phyloP scores from a whole-genome alignment of 768 basidiomycete species.

The Lentinula aciculospora region DNA sequence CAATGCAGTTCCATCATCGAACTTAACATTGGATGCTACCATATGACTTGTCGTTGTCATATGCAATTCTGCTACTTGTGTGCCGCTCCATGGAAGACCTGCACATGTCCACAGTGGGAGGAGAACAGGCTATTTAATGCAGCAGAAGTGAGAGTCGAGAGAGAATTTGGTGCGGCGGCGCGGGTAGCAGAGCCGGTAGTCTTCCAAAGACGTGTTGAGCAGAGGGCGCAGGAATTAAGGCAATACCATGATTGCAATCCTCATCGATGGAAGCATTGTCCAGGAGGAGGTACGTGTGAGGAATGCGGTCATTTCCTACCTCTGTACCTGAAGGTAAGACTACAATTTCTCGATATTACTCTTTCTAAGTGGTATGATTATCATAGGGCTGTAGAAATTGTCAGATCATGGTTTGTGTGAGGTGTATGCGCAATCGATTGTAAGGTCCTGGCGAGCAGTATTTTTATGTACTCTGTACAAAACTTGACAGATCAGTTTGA shows the following conservation, averaged over 20 bases:
- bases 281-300: slow-evolving; percentile 41
- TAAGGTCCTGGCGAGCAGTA: neutral
- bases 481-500: too few relatives aligned
- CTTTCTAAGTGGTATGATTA: neutral
- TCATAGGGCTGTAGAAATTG: slow-evolving; percentile 30
- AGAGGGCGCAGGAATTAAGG: slow-evolving; percentile 32
- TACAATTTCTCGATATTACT: neutral
- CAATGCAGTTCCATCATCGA: slow-evolving; percentile 53
- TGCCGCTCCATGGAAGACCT: slow-evolving; percentile 56
- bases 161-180: slow-evolving; percentile 25
- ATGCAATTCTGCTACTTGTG: slow-evolving; percentile 65
- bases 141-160: slow-evolving; percentile 41
- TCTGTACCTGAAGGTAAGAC: slow-evolving; percentile 44
- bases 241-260: slow-evolving; percentile 49
- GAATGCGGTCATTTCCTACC: slow-evolving; percentile 35
- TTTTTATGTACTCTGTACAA: too few relatives aligned
- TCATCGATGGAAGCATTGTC: slow-evolving; percentile 36
- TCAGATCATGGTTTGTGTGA: slow-evolving; percentile 29
- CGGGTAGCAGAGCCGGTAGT: slow-evolving; percentile 20
- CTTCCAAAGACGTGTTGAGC: slow-evolving; percentile 24
- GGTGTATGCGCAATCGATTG: slow-evolving; percentile 28
- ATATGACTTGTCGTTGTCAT: slow-evolving; percentile 58
- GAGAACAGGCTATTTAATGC: slow-evolving; percentile 36
- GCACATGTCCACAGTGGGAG: slow-evolving; percentile 60
- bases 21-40: slow-evolving; percentile 51